phyloP scores from a whole-genome alignment of 2,329 filamentous ascomycete species.

The Domatiomyces globalis region DNA sequence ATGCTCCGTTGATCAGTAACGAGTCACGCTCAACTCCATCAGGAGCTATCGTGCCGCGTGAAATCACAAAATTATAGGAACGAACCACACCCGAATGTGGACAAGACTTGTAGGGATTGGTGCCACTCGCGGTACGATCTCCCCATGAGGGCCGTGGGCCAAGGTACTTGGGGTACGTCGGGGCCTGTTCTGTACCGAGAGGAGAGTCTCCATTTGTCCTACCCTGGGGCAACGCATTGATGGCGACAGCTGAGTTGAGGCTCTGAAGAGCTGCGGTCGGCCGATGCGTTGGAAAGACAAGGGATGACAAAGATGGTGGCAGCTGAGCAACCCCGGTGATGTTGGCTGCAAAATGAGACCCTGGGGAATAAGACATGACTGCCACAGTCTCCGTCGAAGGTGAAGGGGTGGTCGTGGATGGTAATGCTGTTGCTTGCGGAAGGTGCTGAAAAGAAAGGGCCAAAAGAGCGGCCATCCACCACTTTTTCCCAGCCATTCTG shows the following conservation, averaged over 20 bases:
- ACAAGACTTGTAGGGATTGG: slow-evolving; percentile 8
- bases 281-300: slow-evolving; percentile 2
- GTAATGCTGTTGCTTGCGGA: background rate
- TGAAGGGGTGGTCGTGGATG: no score
- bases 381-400: no score
- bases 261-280: slow-evolving; percentile 3
- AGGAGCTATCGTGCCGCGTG: slow-evolving; percentile 17
- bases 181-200: slow-evolving; percentile 11
- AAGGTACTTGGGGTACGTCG: slow-evolving; percentile 8
- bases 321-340: slow-evolving; percentile 7
- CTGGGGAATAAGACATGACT: background rate
- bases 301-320: slow-evolving; percentile 5
- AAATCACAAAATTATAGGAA: slow-evolving; percentile 21
- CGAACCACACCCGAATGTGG: slow-evolving; percentile 18
- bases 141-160: slow-evolving; percentile 5
- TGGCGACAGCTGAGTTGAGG: slow-evolving; percentile 3
- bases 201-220: slow-evolving; percentile 11
- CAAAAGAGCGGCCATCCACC: background rate
- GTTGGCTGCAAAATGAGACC: slow-evolving; percentile 3
- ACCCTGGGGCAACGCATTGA: slow-evolving; percentile 7
- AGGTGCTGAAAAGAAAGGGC: background rate
- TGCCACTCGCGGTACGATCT: slow-evolving; percentile 7
- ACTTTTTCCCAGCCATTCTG: background rate
- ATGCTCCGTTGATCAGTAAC: slow-evolving; percentile 22
- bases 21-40: slow-evolving; percentile 20